Evolutionary conservation across 805 yeast species (phyloP).

Genomic region (Schizosaccharomyces cryophilus): DNA sequence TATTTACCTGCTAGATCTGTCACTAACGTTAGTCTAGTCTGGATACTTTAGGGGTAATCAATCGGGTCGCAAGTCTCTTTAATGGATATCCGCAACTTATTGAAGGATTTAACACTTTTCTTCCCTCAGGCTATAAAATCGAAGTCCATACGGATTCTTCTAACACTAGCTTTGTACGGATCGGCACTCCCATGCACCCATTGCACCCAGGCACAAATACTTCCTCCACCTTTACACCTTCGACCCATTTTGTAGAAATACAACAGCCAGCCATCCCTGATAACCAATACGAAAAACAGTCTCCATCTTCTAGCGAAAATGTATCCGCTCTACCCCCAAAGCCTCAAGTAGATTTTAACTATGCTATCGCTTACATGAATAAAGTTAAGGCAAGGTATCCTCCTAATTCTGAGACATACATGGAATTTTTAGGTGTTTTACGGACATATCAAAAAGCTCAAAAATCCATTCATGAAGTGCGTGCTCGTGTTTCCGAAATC

Average conservation of each 20-base stretch:
- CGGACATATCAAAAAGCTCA: conserved; percentile 95
- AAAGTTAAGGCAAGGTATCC: conserved; percentile 86
- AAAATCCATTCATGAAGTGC: conserved; percentile 83
- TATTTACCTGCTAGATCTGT: no score
- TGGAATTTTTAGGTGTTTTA: conserved; percentile 75
- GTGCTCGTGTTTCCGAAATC: conserved; percentile 68
- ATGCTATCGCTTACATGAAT: conserved; percentile 88
- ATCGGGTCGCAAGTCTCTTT: conserved; percentile 72
- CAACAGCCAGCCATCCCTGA: background rate
- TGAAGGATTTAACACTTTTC: conserved; percentile 90
- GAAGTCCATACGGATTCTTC: conserved; percentile 75
- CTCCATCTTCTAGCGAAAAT: no score
- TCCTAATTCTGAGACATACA: conserved; percentile 83
- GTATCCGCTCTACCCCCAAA: background rate
- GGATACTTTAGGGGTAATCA: conserved; percentile 91
- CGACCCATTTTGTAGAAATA: background rate
- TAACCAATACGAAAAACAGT: background rate
- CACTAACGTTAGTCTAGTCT: background rate
- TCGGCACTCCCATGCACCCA: conserved; percentile 86
- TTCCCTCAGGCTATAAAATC: conserved; percentile 86
- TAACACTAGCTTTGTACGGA: conserved; percentile 79
- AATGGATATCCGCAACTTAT: conserved; percentile 78
- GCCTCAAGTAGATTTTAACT: conserved; percentile 75
- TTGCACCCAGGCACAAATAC: background rate
- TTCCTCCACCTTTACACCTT: background rate